Conservation (phyloP, 352 stramenopile genomes). For the Plasmopara muralis region DNA sequence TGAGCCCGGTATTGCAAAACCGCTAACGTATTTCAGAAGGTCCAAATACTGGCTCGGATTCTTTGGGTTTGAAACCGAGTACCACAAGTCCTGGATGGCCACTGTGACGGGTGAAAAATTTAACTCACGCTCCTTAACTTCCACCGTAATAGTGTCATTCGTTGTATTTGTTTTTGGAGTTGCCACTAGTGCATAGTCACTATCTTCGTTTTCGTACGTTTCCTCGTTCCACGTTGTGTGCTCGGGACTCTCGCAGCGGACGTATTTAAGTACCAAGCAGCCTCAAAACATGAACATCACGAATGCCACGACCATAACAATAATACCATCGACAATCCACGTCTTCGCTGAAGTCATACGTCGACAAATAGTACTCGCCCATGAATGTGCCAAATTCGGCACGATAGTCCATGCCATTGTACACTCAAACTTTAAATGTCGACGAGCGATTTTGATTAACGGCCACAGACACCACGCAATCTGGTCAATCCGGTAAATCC, state of each 20-base stretch:
- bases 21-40: constrained; percentile 49
- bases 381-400: constrained; percentile 24
- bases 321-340: constrained; percentile 34
- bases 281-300: constrained; percentile 38
- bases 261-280: constrained; percentile 21
- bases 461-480: constrained; percentile 35
- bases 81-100: constrained; percentile 39
- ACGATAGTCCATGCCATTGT: constrained; percentile 35
- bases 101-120: constrained; percentile 35
- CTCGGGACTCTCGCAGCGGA: constrained; percentile 18
- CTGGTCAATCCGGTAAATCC: constrained; percentile 54
- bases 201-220: constrained; percentile 10
- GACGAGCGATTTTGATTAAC: constrained; percentile 29
- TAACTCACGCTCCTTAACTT: constrained; percentile 24
- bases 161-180: constrained; percentile 16
- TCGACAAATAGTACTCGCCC: constrained; percentile 34
- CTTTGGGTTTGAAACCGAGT: constrained; percentile 34
- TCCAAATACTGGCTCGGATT: constrained; percentile 40
- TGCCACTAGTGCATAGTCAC: constrained; percentile 12
- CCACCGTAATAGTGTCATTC: constrained; percentile 8
- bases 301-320: constrained; percentile 34
- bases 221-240: constrained; percentile 20
- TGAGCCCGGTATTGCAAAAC: constrained; percentile 34
- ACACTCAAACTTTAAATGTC: constrained; percentile 28
- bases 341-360: constrained; percentile 22